phyloP scores from a whole-genome alignment of 2,329 filamentous ascomycete species.

The Huntiella moniliformis region DNA sequence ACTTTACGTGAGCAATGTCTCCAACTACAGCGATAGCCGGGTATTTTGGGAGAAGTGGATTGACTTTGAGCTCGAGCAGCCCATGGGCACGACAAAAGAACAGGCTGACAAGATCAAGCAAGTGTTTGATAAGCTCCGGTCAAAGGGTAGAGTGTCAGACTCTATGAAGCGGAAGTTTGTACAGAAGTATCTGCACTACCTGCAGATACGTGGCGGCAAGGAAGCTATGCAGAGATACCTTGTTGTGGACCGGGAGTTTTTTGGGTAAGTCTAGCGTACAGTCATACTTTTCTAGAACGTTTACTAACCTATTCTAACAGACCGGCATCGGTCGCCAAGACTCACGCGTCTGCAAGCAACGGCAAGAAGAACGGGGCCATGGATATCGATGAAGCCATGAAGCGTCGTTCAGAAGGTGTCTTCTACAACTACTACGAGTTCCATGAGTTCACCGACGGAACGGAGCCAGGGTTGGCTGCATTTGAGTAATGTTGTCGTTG shows the following conservation, averaged over 20 bases:
- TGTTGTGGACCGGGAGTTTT: slow-evolving; percentile 65
- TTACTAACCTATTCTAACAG: slow-evolving; percentile 17
- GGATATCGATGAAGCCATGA: slow-evolving; percentile 33
- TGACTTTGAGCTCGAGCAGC: slow-evolving; percentile 73
- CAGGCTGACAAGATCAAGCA: slow-evolving; percentile 60
- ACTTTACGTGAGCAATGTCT: slow-evolving; percentile 64
- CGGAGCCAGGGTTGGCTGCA: slow-evolving; percentile 29
- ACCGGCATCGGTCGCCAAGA: slow-evolving; percentile 26
- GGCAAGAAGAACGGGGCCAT: slow-evolving; percentile 29
- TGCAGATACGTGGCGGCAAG: slow-evolving; percentile 66
- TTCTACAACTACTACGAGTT: slow-evolving; percentile 36
- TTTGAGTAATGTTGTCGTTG: slow-evolving; percentile 25
- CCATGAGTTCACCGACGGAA: slow-evolving; percentile 26
- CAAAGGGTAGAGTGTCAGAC: slow-evolving; percentile 50
- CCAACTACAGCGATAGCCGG: slow-evolving; percentile 69
- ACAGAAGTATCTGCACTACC: slow-evolving; percentile 61
- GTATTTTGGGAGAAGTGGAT: slow-evolving; percentile 85
- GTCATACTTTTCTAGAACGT: slow-evolving; percentile 6
- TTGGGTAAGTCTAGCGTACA: slow-evolving; percentile 41
- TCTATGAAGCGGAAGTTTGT: slow-evolving; percentile 56
- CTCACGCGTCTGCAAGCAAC: slow-evolving; percentile 20
- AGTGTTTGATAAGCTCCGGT: slow-evolving; percentile 56
- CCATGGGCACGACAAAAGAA: slow-evolving; percentile 46
- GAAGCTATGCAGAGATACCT: slow-evolving; percentile 76
- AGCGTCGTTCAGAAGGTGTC: slow-evolving; percentile 30